Conservation (phyloP, 2,329 filamentous ascomycete genomes). For the Ilyonectria destructans region DNA sequence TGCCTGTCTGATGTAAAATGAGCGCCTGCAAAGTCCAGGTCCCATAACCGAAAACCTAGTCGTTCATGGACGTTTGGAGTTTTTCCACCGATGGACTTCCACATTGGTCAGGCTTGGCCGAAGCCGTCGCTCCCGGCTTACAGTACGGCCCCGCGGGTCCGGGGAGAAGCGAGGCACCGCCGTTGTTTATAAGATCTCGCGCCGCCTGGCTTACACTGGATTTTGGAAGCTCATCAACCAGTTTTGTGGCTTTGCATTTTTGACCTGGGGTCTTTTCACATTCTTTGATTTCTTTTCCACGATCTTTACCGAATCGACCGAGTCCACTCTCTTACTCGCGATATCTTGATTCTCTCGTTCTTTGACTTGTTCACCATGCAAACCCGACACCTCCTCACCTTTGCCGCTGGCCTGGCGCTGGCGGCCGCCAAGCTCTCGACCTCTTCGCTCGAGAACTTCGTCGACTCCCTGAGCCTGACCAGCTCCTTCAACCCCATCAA, state of each 20-base stretch:
- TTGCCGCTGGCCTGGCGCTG: slow-evolving; percentile 49
- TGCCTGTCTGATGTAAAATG: slow-evolving; percentile 43
- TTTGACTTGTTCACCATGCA: slow-evolving; percentile 33
- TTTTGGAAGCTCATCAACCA: slow-evolving; percentile 37
- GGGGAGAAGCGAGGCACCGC: neutral
- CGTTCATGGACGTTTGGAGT: slow-evolving; percentile 26
- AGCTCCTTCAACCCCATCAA: slow-evolving; percentile 71
- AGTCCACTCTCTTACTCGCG: slow-evolving; percentile 34
- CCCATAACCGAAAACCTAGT: slow-evolving; percentile 25
- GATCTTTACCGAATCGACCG: slow-evolving; percentile 41
- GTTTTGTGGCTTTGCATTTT: slow-evolving; percentile 37
- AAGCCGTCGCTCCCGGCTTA: slow-evolving; percentile 29
- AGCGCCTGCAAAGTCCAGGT: slow-evolving; percentile 26
- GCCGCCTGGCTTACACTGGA: slow-evolving; percentile 1
- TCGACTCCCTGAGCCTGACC: slow-evolving; percentile 64
- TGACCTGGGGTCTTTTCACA: slow-evolving; percentile 46
- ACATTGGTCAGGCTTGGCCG: slow-evolving; percentile 30
- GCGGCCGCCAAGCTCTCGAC: slow-evolving; percentile 46
- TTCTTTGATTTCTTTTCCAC: slow-evolving; percentile 46
- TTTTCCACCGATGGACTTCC: slow-evolving; percentile 41
- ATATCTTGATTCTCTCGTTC: slow-evolving; percentile 30
- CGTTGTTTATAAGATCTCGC: slow-evolving; percentile 39
- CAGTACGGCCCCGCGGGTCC: slow-evolving; percentile 5
- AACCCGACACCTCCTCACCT: slow-evolving; percentile 43
- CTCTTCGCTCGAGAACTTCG: slow-evolving; percentile 50